Evolutionary conservation across 83 land plant species (phyloP).

Genomic region (Isoetes engelmannii): DNA sequence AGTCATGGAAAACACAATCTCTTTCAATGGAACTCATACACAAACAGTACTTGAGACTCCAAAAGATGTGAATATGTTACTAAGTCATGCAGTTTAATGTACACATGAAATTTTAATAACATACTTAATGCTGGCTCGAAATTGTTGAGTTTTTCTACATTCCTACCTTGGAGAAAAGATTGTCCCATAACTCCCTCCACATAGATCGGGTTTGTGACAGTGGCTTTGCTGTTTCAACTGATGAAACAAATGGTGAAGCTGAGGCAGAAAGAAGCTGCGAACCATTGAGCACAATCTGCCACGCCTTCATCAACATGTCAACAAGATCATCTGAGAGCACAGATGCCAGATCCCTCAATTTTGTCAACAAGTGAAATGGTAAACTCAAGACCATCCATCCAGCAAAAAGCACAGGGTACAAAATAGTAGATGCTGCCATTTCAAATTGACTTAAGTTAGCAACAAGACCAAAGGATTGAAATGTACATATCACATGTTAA

Average conservation of each 20-base stretch:
- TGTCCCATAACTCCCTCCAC: conserved; percentile 89
- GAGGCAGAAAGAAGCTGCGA: conserved; percentile 28
- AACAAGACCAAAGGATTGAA: conserved; percentile 27
- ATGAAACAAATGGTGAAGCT: conserved; percentile 11
- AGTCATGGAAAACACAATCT: neutral
- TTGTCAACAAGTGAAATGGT: conserved; percentile 40
- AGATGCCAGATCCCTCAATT: conserved; percentile 23
- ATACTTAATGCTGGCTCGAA: neutral
- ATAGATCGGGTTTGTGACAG: conserved; percentile 48
- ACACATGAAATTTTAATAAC: neutral
- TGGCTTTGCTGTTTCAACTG: conserved; percentile 33
- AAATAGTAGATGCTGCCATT: conserved; percentile 37
- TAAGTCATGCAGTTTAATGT: neutral
- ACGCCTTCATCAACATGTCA: neutral
- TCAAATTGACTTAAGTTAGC: conserved; percentile 12
- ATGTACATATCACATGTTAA: conserved; percentile 23
- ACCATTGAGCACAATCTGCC: neutral
- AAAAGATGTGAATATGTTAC: neutral
- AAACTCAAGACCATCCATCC: conserved; percentile 42
- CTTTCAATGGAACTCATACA: neutral
- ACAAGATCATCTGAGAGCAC: conserved; percentile 6
- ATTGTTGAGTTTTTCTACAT: neutral
- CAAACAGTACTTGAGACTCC: neutral
- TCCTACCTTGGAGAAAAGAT: conserved; percentile 81
- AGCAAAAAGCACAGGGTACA: conserved; percentile 47